Evolutionary conservation across 495 filamentous ascomycete genomes (phyloP).

Genomic region (Xeromyces bisporus): DNA sequence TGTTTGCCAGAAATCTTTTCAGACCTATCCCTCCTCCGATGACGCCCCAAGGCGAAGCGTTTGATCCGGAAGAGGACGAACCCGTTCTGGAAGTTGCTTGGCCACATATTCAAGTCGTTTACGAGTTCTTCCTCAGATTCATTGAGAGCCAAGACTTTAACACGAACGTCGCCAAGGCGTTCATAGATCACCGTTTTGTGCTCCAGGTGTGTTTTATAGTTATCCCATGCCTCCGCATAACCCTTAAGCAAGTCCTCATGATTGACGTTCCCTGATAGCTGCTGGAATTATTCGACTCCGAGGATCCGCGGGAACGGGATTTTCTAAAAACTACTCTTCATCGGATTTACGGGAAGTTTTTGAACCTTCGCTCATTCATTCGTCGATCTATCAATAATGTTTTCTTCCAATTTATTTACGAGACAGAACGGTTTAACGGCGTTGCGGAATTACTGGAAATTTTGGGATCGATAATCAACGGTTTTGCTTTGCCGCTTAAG

Average conservation of each 20-base stretch:
- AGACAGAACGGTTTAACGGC: constrained; percentile 96
- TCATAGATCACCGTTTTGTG: constrained; percentile 96
- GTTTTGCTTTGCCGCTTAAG: constrained; percentile 91
- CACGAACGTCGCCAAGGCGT: constrained; percentile 97
- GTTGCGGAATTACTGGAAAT: constrained; percentile 96
- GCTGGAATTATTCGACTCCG: constrained; percentile 96
- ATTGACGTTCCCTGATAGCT: constrained; percentile 32
- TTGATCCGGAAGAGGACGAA: constrained; percentile 97
- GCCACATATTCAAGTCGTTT: constrained; percentile 99
- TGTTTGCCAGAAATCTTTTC: constrained; percentile 99
- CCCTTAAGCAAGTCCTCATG: no score
- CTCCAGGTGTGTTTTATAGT: constrained; percentile 49
- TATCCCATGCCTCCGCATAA: no score
- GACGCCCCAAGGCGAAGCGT: constrained; percentile 95
- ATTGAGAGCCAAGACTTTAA: constrained; percentile 99
- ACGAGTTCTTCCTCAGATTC: constrained; percentile 97
- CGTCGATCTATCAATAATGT: constrained; percentile 98
- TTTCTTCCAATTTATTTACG: constrained; percentile 99
- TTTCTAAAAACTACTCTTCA: constrained; percentile 97
- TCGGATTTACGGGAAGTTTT: constrained; percentile 97
- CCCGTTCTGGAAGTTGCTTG: constrained; percentile 96
- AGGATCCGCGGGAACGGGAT: constrained; percentile 92
- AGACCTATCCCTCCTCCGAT: constrained; percentile 90
- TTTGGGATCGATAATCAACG: constrained; percentile 97
- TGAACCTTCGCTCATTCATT: constrained; percentile 94